phyloP scores from a whole-genome alignment of 2,329 filamentous ascomycete species.

The Penicillium crustosum region DNA sequence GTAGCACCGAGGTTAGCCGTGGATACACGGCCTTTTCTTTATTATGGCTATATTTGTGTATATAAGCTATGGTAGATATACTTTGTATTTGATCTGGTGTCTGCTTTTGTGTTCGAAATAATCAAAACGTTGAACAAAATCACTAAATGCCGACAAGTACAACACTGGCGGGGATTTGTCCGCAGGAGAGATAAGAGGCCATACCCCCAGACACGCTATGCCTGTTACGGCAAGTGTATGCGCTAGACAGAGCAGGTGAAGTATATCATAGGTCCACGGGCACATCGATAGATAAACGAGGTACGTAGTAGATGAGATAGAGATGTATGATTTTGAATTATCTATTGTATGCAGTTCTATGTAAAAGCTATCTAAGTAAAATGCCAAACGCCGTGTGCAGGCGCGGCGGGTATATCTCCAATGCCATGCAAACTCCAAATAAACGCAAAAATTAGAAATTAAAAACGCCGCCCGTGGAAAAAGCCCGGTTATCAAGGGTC shows the following conservation, averaged over 20 bases:
- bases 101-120: too few relatives aligned
- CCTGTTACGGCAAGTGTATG: constrained; percentile 1
- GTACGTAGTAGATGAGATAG: neutral
- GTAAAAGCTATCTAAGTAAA: neutral
- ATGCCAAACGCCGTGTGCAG: constrained; percentile 5
- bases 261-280: neutral
- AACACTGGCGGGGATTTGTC: neutral
- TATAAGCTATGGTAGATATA: neutral
- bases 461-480: neutral
- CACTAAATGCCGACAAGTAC: neutral
- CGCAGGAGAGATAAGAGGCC: neutral
- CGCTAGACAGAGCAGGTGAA: neutral
- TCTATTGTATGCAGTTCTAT: neutral
- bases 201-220: neutral
- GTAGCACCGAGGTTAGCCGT: constrained; percentile 6
- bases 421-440: neutral
- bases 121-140: neutral
- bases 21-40: neutral
- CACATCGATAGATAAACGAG: neutral
- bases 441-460: neutral
- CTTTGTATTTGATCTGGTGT: neutral
- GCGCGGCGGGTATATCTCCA: constrained; percentile 11
- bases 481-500: neutral
- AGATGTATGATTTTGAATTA: neutral
- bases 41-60: neutral